A percentile compares a stretch with the other conserved stretches of the same genome.
These are phyloP conservation scores for Phytophthora uliginosa DNA, from an alignment of 352 stramenopile species.

Conservation along the genomic window DNA sequence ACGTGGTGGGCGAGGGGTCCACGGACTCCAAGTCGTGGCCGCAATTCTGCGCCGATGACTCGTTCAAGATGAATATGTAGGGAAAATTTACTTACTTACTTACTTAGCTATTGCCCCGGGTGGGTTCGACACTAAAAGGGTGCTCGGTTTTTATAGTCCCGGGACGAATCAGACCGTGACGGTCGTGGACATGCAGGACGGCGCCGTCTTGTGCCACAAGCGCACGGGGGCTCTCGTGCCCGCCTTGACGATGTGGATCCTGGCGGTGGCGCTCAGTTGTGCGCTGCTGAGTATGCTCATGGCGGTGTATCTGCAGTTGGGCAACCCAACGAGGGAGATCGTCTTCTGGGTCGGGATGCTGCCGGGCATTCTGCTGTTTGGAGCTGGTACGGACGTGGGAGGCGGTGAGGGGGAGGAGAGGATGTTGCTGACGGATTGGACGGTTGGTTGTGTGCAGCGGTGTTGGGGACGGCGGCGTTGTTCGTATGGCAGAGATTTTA, in stretches of 20 bases:
- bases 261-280: constrained; percentile 58
- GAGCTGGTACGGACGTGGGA: constrained; percentile 35
- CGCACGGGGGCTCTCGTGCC: constrained; percentile 39
- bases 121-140: constrained; percentile 2
- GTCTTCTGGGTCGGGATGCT: constrained; percentile 70
- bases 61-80: constrained; percentile 37
- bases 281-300: constrained; percentile 52
- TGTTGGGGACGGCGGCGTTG: constrained; percentile 55
- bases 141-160: constrained; percentile 20
- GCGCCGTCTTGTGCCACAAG: constrained; percentile 45
- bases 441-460: constrained; percentile 34
- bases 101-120: neutral
- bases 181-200: constrained; percentile 42
- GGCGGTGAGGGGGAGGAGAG: neutral
- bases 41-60: constrained; percentile 56
- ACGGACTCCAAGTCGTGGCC: constrained; percentile 60
- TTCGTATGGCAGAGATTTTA: constrained; percentile 71
- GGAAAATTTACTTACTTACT: neutral
- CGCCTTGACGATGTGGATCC: constrained; percentile 51
- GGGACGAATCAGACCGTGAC: constrained; percentile 38
- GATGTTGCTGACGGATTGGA: neutral
- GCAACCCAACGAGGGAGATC: constrained; percentile 63
- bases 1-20: constrained; percentile 45
- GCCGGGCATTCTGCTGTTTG: constrained; percentile 62
- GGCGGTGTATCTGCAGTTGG: constrained; percentile 76